phyloP scores from a whole-genome alignment of 768 basidiomycete species.

The Suillus plorans region DNA sequence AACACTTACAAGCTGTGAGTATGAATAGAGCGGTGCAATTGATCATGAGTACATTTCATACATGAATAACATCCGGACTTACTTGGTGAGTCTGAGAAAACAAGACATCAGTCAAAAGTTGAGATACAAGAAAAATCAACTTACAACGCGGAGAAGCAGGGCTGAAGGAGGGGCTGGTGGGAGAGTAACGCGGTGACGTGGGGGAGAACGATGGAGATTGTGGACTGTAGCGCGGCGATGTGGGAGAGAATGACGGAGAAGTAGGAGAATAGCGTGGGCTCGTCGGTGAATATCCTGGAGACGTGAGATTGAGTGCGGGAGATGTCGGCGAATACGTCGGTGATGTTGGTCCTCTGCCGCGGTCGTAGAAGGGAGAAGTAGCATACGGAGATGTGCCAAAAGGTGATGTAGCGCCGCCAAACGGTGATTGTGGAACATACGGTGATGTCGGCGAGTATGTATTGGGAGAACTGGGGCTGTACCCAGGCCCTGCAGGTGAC shows the following conservation, averaged over 20 bases:
- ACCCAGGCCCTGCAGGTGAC: slow-evolving; percentile 86
- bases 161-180: slow-evolving; percentile 88
- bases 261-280: slow-evolving; percentile 87
- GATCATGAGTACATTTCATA: slow-evolving; percentile 23
- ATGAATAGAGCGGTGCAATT: slow-evolving; percentile 5
- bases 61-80: slow-evolving; percentile 36
- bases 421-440: slow-evolving; percentile 84
- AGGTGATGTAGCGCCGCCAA: slow-evolving; percentile 78
- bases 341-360: slow-evolving; percentile 64
- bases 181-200: slow-evolving; percentile 86
- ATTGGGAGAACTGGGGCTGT: slow-evolving; percentile 91
- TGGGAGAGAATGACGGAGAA: slow-evolving; percentile 82
- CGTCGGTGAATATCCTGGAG: slow-evolving; percentile 66
- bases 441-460: slow-evolving; percentile 89
- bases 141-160: slow-evolving; percentile 90
- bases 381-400: slow-evolving; percentile 80
- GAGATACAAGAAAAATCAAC: slow-evolving; percentile 23
- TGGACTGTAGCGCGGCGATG: slow-evolving; percentile 82
- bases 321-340: slow-evolving; percentile 90
- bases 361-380: slow-evolving; percentile 81
- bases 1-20: slow-evolving; percentile 59
- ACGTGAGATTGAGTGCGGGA: slow-evolving; percentile 77
- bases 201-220: slow-evolving; percentile 91
- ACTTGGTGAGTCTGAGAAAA: slow-evolving; percentile 72
- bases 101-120: neutral